Evolutionary conservation across 192 early-diverging fungal species (phyloP).

Genomic region (Coemansia sp.): DNA sequence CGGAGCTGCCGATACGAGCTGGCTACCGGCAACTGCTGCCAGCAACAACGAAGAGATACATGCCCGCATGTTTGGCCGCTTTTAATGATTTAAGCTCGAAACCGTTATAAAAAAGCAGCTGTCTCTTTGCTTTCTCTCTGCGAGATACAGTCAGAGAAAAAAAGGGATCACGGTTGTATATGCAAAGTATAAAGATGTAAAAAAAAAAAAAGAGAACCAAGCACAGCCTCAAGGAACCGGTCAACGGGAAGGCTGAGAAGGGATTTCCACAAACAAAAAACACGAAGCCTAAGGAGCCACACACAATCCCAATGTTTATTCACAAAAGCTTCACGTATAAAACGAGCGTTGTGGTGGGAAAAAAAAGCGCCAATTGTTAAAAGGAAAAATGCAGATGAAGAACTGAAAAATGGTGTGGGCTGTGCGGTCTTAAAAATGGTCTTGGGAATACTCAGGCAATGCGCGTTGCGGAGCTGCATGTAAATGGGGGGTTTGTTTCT

Average conservation of each 20-base stretch:
- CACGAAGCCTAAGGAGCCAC: too few relatives aligned
- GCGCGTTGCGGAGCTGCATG: too few relatives aligned
- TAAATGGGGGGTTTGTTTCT: too few relatives aligned
- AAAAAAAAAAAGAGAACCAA: background rate
- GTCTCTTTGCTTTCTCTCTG: too few relatives aligned
- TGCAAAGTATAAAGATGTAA: background rate
- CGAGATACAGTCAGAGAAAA: background rate
- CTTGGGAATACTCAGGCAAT: too few relatives aligned
- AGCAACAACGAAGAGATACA: conserved; percentile 4
- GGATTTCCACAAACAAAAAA: background rate
- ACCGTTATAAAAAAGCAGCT: background rate
- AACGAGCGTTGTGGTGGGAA: conserved; percentile 4
- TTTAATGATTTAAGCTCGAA: too few relatives aligned
- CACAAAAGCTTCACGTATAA: background rate
- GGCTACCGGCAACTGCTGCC: conserved; percentile 9
- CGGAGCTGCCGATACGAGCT: conserved; percentile 8
- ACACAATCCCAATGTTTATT: background rate
- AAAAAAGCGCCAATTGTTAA: background rate
- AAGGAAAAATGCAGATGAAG: background rate
- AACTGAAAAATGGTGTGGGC: background rate
- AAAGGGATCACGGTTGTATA: background rate
- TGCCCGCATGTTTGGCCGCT: conserved; percentile 8
- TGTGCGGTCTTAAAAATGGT: too few relatives aligned
- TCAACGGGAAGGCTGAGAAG: background rate
- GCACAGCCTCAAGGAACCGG: background rate